These are phyloP conservation scores for Crithidia mellificae DNA, from an alignment of 208 protist genomes.

Conservation along the genomic window DNA sequence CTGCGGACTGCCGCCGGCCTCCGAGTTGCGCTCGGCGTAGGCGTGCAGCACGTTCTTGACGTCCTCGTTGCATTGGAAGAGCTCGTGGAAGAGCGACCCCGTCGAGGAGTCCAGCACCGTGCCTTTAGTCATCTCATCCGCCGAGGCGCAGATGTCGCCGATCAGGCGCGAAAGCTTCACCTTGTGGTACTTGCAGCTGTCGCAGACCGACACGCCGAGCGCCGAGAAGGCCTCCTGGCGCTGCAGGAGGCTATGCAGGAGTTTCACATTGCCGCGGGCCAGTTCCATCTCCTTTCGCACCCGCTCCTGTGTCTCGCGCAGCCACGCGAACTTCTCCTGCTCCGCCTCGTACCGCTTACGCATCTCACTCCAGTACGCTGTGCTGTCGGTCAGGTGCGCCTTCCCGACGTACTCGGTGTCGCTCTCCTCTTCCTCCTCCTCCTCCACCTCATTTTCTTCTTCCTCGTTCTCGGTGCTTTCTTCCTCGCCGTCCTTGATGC, in stretches of 20 bases:
- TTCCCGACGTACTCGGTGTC: not conserved
- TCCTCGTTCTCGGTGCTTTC: not conserved
- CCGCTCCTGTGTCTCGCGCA: conserved; percentile 25
- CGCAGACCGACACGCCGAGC: conserved; percentile 58
- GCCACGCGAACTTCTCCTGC: conserved; percentile 32
- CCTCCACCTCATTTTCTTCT: not conserved
- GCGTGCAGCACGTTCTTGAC: conserved; percentile 28
- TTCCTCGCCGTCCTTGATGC: too few species aligned
- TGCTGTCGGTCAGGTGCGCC: conserved; percentile 21
- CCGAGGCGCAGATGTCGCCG: conserved; percentile 33
- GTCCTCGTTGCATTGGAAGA: conserved; percentile 40
- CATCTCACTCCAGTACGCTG: conserved; percentile 34
- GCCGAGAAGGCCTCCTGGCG: conserved; percentile 45
- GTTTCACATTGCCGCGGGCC: conserved; percentile 51
- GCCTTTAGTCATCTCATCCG: conserved; percentile 32
- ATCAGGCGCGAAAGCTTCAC: conserved; percentile 55
- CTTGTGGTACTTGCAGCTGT: conserved; percentile 79
- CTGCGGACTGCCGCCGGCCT: conserved; percentile 21
- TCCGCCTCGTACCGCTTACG: conserved; percentile 28
- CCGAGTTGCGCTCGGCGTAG: conserved; percentile 6
- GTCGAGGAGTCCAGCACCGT: conserved; percentile 36
- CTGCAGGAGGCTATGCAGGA: conserved; percentile 54
- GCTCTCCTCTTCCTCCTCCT: not conserved
- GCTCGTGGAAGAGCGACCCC: conserved; percentile 25
- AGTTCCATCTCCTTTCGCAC: conserved; percentile 51